Conservation (phyloP, 164 flowering plant genomes). For the Hamamelis virginiana region DNA sequence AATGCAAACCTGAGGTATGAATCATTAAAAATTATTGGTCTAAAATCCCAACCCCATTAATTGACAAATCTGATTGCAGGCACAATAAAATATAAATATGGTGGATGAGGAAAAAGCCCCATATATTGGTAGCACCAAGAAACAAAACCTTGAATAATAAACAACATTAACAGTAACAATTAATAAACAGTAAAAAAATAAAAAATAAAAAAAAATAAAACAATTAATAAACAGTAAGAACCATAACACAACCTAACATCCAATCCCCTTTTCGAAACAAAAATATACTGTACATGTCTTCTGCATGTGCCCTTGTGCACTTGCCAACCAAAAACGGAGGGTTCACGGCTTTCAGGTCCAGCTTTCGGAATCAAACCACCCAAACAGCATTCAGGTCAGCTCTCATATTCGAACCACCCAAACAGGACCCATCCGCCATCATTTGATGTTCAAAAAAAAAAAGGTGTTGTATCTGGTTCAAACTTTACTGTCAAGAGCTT, state of each 20-base stretch:
- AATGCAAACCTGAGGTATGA: too few species aligned
- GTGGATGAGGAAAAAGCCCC: conserved; percentile 11
- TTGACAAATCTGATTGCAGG: background rate
- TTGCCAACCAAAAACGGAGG: conserved; percentile 11
- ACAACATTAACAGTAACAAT: conserved; percentile 13
- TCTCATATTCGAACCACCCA: background rate
- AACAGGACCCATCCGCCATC: conserved; percentile 12
- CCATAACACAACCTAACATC: conserved; percentile 22
- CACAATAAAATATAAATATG: conserved; percentile 10
- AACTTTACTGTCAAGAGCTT: too few species aligned
- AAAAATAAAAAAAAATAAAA: too few species aligned
- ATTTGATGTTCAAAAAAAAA: too few species aligned
- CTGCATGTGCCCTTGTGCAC: conserved; percentile 15
- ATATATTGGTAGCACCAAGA: conserved; percentile 12
- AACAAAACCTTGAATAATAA: conserved; percentile 19
- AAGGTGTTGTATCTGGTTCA: too few species aligned
- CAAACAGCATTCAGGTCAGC: too few species aligned
- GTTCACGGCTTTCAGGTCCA: conserved; percentile 2
- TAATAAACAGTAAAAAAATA: too few species aligned
- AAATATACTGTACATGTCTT: conserved; percentile 30
- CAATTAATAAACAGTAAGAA: conserved; percentile 17
- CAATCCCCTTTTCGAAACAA: conserved; percentile 22
- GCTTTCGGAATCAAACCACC: too few species aligned
- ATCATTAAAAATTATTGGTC: too few species aligned
- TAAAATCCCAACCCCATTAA: background rate